Conservation (phyloP, 192 early-diverging fungal species). For the Backusella westeae region DNA sequence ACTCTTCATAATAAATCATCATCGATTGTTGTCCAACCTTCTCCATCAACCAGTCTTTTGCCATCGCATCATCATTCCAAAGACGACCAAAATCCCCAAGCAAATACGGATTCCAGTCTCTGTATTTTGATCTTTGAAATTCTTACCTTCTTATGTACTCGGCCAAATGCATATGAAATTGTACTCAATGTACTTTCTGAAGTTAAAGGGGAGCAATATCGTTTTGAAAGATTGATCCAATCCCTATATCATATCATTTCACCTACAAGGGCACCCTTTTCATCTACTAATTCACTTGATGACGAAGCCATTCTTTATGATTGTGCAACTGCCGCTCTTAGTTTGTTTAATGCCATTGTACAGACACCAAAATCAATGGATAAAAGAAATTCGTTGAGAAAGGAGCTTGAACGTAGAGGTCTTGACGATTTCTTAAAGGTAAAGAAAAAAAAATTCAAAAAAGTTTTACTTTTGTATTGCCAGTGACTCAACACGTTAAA, state of each 20-base stretch:
- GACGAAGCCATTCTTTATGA: slow-evolving; percentile 39
- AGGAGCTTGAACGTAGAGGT: slow-evolving; percentile 50
- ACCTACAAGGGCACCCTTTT: not conserved
- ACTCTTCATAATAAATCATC: not conserved
- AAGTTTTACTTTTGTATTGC: not conserved
- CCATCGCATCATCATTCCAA: not conserved
- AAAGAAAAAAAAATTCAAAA: slow-evolving; percentile 18
- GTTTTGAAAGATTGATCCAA: slow-evolving; percentile 51
- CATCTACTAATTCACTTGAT: not conserved
- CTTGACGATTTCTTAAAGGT: slow-evolving; percentile 45
- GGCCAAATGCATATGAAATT: slow-evolving; percentile 39
- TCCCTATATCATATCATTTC: slow-evolving; percentile 19
- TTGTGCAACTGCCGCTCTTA: slow-evolving; percentile 40
- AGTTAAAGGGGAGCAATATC: slow-evolving; percentile 48
- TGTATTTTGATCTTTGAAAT: slow-evolving; percentile 29
- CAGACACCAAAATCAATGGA: slow-evolving; percentile 41
- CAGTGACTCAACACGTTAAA: not conserved
- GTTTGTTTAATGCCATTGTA: slow-evolving; percentile 46
- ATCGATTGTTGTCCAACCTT: not conserved
- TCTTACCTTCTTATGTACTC: slow-evolving; percentile 44
- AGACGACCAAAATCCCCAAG: not conserved
- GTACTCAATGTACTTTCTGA: slow-evolving; percentile 47
- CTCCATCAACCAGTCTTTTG: not conserved
- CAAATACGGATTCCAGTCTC: not conserved
- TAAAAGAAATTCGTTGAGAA: slow-evolving; percentile 38